These are phyloP conservation scores for Oryza glumipatula DNA, from an alignment of 176 grass and related monocot genomes.

Conservation along the genomic window DNA sequence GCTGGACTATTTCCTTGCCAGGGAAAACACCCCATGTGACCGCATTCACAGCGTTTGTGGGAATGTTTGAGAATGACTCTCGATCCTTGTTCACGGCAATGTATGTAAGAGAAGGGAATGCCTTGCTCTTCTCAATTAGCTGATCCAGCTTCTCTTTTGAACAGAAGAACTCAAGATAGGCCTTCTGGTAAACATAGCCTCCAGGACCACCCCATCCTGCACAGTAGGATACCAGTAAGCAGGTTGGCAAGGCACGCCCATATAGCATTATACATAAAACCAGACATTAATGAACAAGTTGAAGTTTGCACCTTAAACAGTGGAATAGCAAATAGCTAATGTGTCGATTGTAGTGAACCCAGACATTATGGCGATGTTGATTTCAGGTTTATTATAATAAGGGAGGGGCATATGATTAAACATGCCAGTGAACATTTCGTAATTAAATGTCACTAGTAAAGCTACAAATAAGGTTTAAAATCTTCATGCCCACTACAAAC, in stretches of 20 bases:
- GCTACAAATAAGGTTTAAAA: background rate
- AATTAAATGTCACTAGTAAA: background rate
- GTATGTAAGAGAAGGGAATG: constrained; percentile 70
- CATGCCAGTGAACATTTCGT: background rate
- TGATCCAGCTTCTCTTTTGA: constrained; percentile 64
- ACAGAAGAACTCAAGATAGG: constrained; percentile 86
- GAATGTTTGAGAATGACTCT: constrained; percentile 54
- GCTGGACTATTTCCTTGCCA: constrained; percentile 82
- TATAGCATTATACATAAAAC: background rate
- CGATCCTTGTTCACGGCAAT: constrained; percentile 78
- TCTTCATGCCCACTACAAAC: background rate
- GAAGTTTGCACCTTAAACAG: background rate
- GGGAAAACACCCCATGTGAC: constrained; percentile 91
- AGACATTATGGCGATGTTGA: background rate
- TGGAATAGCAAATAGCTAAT: background rate
- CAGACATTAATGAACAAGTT: background rate
- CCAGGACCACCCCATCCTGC: constrained; percentile 82
- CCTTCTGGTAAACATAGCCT: constrained; percentile 92
- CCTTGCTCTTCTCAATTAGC: constrained; percentile 60
- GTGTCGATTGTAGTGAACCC: background rate
- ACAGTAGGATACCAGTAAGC: constrained; percentile 6
- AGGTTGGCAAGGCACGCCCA: background rate
- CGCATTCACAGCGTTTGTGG: constrained; percentile 63
- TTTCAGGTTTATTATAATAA: background rate
- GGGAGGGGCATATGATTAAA: background rate